Evolutionary conservation across 345 rosid genomes (phyloP).

Genomic region (Hevea brasiliensis): DNA sequence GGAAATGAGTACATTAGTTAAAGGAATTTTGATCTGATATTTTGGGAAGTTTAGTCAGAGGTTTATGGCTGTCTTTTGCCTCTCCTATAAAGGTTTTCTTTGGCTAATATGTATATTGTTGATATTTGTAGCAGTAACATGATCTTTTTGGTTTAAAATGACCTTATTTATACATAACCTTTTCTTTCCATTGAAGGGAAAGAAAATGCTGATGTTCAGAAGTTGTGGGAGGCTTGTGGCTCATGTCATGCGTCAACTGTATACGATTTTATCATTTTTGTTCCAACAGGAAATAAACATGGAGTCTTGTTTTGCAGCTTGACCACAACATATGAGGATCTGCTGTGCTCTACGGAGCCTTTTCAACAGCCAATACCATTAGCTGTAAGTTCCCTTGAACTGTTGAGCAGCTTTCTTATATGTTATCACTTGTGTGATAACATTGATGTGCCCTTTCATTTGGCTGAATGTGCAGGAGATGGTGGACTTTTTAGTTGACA

Average conservation of each 20-base stretch:
- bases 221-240: not conserved
- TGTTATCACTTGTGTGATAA: not conserved
- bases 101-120: not conserved
- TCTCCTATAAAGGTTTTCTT: not conserved
- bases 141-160: not conserved
- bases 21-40: too few relatives aligned
- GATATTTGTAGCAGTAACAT: too few relatives aligned
- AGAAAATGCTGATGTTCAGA: not conserved
- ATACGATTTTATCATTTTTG: not conserved
- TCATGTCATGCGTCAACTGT: not conserved
- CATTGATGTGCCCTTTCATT: not conserved
- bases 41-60: not conserved
- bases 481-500: constrained; percentile 43
- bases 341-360: constrained; percentile 37
- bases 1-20: too few relatives aligned
- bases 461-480: constrained; percentile 39
- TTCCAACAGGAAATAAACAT: not conserved
- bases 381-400: constrained; percentile 32
- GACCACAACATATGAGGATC: constrained; percentile 39
- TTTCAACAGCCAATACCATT: constrained; percentile 43
- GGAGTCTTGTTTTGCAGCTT: constrained; percentile 33
- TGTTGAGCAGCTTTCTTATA: not conserved
- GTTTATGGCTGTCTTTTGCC: not conserved
- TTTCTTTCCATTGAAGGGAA: not conserved
- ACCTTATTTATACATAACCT: not conserved